Base-by-base conservation (phyloP, 768 basidiomycete genomes). In the Panaeolus cyanescens region DNA sequence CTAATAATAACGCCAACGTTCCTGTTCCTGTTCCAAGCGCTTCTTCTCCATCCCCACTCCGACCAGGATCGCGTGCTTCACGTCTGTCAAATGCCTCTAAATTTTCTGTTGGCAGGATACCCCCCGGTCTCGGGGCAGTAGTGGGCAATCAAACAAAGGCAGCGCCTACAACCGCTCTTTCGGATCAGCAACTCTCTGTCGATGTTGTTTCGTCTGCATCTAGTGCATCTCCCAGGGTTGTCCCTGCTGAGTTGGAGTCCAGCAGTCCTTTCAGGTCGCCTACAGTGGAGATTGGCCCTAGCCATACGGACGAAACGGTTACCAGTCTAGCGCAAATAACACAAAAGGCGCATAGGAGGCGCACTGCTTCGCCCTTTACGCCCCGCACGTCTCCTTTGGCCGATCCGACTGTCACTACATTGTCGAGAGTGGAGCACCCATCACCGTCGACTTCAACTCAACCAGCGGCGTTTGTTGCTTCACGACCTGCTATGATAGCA, bases 31-130 rank as follows among this genome's bases (percentile, higher is more conserved):
- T 37, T 31, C 19, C 55, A 50, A 59, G 59, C 32, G 50, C 57
- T 42, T 30, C 30, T 55, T 56, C 55, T 45, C 59, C 54, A 15
- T 87, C 89, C 0, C 89, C 91, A 0, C 72, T 90, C 53, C 85
- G 91, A 7, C 88, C 91, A 33, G 88, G 82, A 5, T 92, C 91
- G 5, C 83, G 91, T 39, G 85, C 89, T 5, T 92, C 90, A 2
- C 82, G 88, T 17, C 70, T 87, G 20, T 91, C 90, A 2, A 81
- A 84, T 5, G 83, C 89, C 1, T 93, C 91, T 8, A 81, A 78
- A 58, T 88, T 91, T 69, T 91, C 90, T 6, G 77, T 81, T 0
- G 83, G 80, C 31, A 85, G 89, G 33, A 28, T 50, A 50, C 78
- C 87, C 30, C 89, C 91, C 13, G 78, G 80, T 1, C 74, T 91